These are phyloP conservation scores for Candida boleticola DNA, from an alignment of 805 yeast genomes.

Conservation along the genomic window DNA sequence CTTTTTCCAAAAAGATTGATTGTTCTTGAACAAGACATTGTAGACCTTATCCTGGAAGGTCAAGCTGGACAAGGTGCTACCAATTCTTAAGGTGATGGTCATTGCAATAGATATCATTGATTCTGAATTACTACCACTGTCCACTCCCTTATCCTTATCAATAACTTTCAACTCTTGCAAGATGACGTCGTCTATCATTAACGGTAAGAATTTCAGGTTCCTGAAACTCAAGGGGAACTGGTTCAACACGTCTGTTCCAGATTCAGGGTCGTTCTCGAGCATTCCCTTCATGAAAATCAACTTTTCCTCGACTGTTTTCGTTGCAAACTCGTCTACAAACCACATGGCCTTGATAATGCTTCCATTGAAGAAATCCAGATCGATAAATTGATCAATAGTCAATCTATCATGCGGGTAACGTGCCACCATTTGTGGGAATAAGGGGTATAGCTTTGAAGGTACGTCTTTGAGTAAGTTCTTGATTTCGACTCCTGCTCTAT, in stretches of 20 bases:
- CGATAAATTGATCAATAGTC: slow-evolving; percentile 64
- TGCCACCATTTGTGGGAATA: slow-evolving; percentile 53
- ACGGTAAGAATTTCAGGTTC: slow-evolving; percentile 72
- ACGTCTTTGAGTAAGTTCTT: slow-evolving; percentile 51
- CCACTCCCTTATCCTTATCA: background rate
- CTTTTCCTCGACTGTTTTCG: slow-evolving; percentile 68
- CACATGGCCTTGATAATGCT: slow-evolving; percentile 78
- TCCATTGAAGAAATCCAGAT: slow-evolving; percentile 75
- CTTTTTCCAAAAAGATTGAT: slow-evolving; percentile 13
- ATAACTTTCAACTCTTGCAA: slow-evolving; percentile 32
- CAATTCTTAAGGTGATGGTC: slow-evolving; percentile 59
- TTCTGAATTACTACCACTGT: slow-evolving; percentile 15
- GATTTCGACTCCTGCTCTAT: slow-evolving; percentile 28
- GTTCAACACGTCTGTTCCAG: slow-evolving; percentile 18
- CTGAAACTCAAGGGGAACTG: slow-evolving; percentile 45
- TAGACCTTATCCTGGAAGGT: slow-evolving; percentile 72
- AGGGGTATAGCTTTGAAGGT: slow-evolving; percentile 53
- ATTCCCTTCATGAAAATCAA: slow-evolving; percentile 67
- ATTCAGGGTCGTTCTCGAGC: slow-evolving; percentile 23
- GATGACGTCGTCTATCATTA: slow-evolving; percentile 50
- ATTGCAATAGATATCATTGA: slow-evolving; percentile 46
- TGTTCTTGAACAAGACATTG: slow-evolving; percentile 38
- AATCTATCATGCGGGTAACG: slow-evolving; percentile 57
- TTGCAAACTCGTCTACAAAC: slow-evolving; percentile 78
- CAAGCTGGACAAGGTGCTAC: slow-evolving; percentile 66